phyloP scores from a whole-genome alignment of 2,329 filamentous ascomycete genomes.

The Fusarium metavorans region DNA sequence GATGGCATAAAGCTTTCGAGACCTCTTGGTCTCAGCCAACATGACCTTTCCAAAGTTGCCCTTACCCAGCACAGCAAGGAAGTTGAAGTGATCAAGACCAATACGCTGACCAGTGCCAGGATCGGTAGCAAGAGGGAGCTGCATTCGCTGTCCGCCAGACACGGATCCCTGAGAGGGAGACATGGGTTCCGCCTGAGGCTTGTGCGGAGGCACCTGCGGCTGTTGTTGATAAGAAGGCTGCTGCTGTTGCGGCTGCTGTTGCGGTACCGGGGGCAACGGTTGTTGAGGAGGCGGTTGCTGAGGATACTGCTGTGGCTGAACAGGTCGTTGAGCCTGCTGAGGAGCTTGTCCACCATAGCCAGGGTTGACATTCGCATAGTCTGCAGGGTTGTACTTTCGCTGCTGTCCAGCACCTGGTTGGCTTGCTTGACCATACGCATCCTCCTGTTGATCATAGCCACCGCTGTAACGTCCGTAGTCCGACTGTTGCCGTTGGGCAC shows the following conservation, averaged over 20 bases:
- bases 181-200: constrained; percentile 56
- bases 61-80: constrained; percentile 96
- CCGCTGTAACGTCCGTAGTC: constrained; percentile 52
- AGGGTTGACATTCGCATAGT: constrained; percentile 74
- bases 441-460: constrained; percentile 52
- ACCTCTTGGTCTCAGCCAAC: constrained; percentile 95
- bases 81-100: constrained; percentile 98
- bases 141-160: constrained; percentile 61
- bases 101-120: constrained; percentile 85
- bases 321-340: constrained; percentile 48
- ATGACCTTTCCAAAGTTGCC: constrained; percentile 99
- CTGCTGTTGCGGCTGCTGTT: constrained; percentile 47
- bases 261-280: constrained; percentile 49
- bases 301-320: constrained; percentile 47
- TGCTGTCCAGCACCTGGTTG: constrained; percentile 59
- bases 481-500: constrained; percentile 48
- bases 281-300: constrained; percentile 55
- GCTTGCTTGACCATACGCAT: constrained; percentile 50
- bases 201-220: constrained; percentile 50
- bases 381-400: constrained; percentile 80
- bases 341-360: constrained; percentile 54
- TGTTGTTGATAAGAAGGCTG: constrained; percentile 55
- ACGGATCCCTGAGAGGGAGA: constrained; percentile 46
- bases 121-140: constrained; percentile 77
- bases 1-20: constrained; percentile 94